phyloP scores from a whole-genome alignment of 2,329 filamentous ascomycete genomes.

The Fusarium sp. region DNA sequence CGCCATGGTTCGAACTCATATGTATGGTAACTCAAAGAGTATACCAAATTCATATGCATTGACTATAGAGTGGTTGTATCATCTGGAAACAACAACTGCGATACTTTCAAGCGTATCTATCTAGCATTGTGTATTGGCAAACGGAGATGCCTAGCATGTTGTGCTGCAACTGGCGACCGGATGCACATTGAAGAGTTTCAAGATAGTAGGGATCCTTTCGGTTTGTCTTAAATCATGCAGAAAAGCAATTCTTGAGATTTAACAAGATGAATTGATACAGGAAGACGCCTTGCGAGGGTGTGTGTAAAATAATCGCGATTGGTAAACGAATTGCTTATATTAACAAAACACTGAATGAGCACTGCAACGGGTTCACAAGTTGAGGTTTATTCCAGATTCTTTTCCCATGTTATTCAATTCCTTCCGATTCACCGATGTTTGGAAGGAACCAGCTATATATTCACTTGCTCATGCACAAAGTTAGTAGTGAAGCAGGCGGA shows the following conservation, averaged over 20 bases:
- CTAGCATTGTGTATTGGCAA: background rate
- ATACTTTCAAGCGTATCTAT: background rate
- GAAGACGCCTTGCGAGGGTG: background rate
- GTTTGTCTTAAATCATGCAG: background rate
- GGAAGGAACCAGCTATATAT: background rate
- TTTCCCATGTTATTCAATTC: background rate
- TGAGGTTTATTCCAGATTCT: rapidly evolving
- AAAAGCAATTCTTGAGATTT: background rate
- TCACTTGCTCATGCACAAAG: background rate
- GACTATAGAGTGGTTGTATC: background rate
- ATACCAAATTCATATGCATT: background rate
- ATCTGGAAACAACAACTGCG: background rate
- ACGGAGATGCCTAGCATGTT: background rate
- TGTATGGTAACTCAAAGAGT: background rate
- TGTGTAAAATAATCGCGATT: no score
- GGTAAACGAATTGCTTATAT: background rate
- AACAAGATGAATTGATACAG: background rate
- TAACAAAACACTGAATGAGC: background rate
- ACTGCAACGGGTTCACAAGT: background rate
- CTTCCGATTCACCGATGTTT: background rate
- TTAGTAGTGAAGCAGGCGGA: background rate
- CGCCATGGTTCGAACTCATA: background rate
- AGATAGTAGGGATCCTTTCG: background rate
- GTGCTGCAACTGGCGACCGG: background rate
- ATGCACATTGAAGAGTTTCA: background rate